Evolutionary conservation across 179 eudicot species (phyloP), one percentile per base, ranked within the genome.

Genomic region (Nepenthes alata): DNA sequence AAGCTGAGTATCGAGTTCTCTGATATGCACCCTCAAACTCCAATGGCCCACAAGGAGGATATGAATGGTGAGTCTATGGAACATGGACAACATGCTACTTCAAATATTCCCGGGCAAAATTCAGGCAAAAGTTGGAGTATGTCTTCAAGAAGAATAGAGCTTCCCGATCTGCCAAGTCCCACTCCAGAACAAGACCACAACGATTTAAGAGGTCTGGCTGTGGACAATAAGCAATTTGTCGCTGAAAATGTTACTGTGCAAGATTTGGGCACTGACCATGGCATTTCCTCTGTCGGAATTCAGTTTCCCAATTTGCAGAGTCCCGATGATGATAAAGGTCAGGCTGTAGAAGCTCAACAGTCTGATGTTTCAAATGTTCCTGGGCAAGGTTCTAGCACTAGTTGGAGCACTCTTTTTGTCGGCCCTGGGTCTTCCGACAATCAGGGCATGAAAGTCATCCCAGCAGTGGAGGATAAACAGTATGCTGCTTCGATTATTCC

Each of bases 401-500:
- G 61, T 57, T 77, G 77, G 77, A 70, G 60, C 57, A 54, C 63
- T 41, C 48, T 72, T 53, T 55, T 68, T 54, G 60, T 9, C 35
- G 79, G 69, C 49, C 7, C 68, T 6, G 69, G 35, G 52, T 67
- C 68, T 57, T 47, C 72, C 47, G 65, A 62, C 7, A 34, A 55
- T 62, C 70, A 53, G n/a, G 72, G 57, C 45, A 58, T 73, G 59
- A 75, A 57, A 70, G 65, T 55, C 37, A 25, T 25, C 0, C 71
- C 66, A 14, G 70, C 53, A 47, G 63, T 68, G 54, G 84, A 80
- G 14, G 64, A 68, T 47, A 77, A 75, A 62, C 68, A 49, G 45
- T 49, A 76, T 12, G 70, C 34, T 6, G 37, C 80, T 47, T 47
- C 62, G 41, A 67, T 68, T 63, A 55, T 75, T 11, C 59, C 71